Evolutionary conservation across 75 land plant species (phyloP), one percentile per base, ranked within the genome.

Genomic region (Pinus albicaulis): DNA sequence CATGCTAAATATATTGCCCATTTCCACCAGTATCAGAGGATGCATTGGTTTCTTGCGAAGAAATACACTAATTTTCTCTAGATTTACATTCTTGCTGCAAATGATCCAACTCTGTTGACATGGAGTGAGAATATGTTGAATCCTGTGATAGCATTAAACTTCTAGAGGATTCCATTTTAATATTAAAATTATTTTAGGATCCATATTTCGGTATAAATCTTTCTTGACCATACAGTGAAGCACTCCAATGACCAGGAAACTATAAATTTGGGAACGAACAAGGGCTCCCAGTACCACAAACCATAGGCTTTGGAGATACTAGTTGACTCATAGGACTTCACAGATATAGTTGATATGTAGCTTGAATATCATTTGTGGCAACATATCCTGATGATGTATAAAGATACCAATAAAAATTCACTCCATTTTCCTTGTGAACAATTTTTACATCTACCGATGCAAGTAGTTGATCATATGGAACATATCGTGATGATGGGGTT

Each of bases 401-500:
- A 41, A 82, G 73, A 56, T 79, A 72, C 3, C 65, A 62, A 14
- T 56, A 71, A 55, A 72, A 80, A 57, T 71, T 22, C 16, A 76
- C n/a, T 13, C 81, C 79, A 57, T 77, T 81, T 59, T 82, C 84
- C 76, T 87, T 89, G 10, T 64, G 72, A 31, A 81, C 55, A 41
- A 78, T 62, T 76, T 89, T 89, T 1, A 85, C 82, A 34, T 86
- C 82, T 52, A 80, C 62, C 15, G 99, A 93, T 53, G 89, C 87
- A 41, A 97, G 92, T 59, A 92, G 89, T 56, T 79, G 91, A 26
- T 98, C 99, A 86, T 80, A 97, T 59, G 99, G 99, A 31, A 97
- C 99, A 86, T 97, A 98, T 31, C 95, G 99, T 23, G 99, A 97
- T 64, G 99, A 94, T 0, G 99, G 99, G 61, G 95, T 94, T 0